Conservation (phyloP, 2,329 filamentous ascomycete genomes). For the Fusarium hainanense region DNA sequence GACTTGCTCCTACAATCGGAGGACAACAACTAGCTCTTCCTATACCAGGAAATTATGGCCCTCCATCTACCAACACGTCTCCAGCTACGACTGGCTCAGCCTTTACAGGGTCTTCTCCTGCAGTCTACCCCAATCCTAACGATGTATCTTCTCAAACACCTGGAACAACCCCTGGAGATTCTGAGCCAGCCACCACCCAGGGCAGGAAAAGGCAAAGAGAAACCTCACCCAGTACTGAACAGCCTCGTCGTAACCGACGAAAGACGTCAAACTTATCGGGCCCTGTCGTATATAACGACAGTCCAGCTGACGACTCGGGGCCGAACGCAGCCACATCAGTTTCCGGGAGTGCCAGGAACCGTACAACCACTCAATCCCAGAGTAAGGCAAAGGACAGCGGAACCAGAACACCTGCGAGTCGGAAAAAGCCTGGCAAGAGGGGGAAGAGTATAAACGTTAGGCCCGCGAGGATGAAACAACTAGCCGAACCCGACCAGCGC, state of each 20-base stretch:
- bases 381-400: neutral
- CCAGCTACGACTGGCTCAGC: neutral
- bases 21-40: neutral
- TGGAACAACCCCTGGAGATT: neutral
- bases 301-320: neutral
- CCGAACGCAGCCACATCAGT: neutral
- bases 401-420: neutral
- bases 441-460: neutral
- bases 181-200: neutral
- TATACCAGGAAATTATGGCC: neutral
- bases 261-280: neutral
- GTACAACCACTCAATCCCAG: neutral
- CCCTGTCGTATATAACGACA: neutral
- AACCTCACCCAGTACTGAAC: neutral
- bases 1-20: neutral
- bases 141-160: neutral
- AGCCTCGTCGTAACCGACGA: neutral
- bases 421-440: neutral
- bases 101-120: neutral
- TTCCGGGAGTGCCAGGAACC: neutral
- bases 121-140: neutral
- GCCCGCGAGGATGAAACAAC: neutral
- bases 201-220: constrained; percentile 3
- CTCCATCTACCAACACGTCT: neutral
- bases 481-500: neutral